phyloP scores from a whole-genome alignment of 768 basidiomycete genomes.

The Candolleomyces aberdarensis region DNA sequence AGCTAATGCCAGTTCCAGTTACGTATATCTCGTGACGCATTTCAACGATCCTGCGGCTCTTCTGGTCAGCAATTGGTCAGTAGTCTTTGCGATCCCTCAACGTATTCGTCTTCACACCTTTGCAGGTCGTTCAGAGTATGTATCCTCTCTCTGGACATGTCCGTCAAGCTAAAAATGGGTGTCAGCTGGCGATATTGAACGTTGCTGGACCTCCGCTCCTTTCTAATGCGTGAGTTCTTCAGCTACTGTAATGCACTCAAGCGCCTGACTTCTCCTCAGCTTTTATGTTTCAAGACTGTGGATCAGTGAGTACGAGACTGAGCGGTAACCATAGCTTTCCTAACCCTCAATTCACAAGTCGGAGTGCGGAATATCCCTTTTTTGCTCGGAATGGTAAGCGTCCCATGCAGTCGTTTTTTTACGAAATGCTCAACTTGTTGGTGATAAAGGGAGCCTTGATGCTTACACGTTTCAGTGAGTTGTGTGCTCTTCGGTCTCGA shows the following conservation, averaged over 20 bases:
- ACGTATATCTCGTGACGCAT: neutral
- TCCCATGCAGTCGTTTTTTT: neutral
- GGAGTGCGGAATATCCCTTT: constrained; percentile 6
- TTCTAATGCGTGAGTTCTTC: constrained; percentile 3
- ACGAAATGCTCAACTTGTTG: neutral
- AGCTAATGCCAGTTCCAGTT: neutral
- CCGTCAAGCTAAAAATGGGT: neutral
- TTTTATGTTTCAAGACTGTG: constrained; percentile 8
- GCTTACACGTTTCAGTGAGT: constrained; percentile 4
- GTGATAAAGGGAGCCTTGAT: neutral
- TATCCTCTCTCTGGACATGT: neutral
- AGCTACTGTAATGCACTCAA: neutral
- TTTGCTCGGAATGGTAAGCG: neutral
- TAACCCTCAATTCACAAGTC: neutral
- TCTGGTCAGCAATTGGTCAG: neutral
- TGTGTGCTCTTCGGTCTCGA: neutral
- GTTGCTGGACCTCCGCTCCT: constrained; percentile 7
- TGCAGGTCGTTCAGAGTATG: neutral
- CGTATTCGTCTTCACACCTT: neutral
- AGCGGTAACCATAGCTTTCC: neutral
- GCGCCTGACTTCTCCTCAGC: neutral
- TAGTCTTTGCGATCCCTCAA: neutral
- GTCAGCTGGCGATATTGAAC: neutral
- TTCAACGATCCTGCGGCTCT: neutral
- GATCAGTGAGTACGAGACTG: constrained; percentile 4